phyloP scores from a whole-genome alignment of 208 protist species.

The Porcisia hertigi region DNA sequence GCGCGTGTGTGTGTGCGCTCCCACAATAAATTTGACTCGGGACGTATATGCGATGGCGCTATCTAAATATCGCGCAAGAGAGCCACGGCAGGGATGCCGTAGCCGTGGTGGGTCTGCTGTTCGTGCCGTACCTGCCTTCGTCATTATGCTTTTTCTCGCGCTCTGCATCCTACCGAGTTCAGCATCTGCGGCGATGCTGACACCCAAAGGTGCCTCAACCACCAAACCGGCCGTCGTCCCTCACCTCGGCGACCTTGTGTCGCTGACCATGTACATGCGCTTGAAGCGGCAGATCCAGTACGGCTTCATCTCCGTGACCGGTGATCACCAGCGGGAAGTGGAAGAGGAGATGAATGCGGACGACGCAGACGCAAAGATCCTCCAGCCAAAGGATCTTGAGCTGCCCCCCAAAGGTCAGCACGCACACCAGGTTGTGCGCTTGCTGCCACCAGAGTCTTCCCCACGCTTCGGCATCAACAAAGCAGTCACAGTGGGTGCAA shows the following conservation, averaged over 20 bases:
- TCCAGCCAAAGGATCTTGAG: conserved; percentile 13
- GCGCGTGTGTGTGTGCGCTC: not conserved
- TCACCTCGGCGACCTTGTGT: conserved; percentile 53
- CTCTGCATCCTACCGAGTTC: not conserved
- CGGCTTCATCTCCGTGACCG: conserved; percentile 18
- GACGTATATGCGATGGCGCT: not conserved
- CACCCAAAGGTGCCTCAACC: not conserved
- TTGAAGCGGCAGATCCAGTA: conserved; percentile 28
- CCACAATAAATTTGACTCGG: not conserved
- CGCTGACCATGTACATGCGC: conserved; percentile 68
- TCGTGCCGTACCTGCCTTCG: not conserved
- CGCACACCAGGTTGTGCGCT: conserved; percentile 31
- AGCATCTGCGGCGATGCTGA: not conserved
- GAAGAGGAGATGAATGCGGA: conserved; percentile 15
- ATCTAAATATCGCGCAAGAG: not conserved
- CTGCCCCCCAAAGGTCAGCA: conserved; percentile 33
- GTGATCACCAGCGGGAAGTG: not conserved
- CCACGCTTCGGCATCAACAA: conserved; percentile 70
- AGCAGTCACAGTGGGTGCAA: conserved; percentile 28
- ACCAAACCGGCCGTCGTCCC: conserved; percentile 1
- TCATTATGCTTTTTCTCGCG: not conserved
- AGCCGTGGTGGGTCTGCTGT: not conserved
- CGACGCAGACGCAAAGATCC: conserved; percentile 19
- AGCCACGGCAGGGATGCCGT: not conserved
- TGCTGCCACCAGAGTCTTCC: conserved; percentile 43